Evolutionary conservation across 2,329 filamentous ascomycete genomes (phyloP).

Genomic region (Epichloe sibirici): DNA sequence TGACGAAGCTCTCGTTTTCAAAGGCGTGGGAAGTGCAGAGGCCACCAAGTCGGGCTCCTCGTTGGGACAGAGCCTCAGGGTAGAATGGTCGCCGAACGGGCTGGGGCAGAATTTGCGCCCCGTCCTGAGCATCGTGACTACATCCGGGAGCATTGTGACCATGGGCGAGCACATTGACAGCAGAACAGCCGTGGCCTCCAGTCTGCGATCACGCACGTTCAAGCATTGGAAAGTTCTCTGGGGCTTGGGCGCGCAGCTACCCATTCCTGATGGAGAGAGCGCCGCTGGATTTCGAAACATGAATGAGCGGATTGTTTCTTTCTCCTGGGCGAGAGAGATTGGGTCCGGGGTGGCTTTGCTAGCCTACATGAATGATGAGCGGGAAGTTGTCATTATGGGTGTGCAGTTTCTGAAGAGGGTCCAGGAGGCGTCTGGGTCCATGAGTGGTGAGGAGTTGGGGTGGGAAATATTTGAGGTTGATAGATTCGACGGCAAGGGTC

Average conservation of each 20-base stretch:
- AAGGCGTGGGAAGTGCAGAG: constrained; percentile 32
- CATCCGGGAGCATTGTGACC: constrained; percentile 35
- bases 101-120: constrained; percentile 42
- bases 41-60: constrained; percentile 36
- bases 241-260: constrained; percentile 40
- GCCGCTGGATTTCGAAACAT: constrained; percentile 20
- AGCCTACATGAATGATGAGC: constrained; percentile 38
- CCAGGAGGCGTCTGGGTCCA: constrained; percentile 8
- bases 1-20: constrained; percentile 20
- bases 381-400: constrained; percentile 38
- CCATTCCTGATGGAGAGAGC: constrained; percentile 31
- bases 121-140: constrained; percentile 37
- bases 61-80: constrained; percentile 40
- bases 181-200: constrained; percentile 15
- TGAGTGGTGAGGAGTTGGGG: constrained; percentile 17
- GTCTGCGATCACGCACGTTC: constrained; percentile 26
- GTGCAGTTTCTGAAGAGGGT: constrained; percentile 26
- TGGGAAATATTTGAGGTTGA: constrained; percentile 41
- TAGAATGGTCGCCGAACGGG: constrained; percentile 47
- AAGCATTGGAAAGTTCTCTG: constrained; percentile 42
- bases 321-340: constrained; percentile 39
- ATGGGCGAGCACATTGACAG: constrained; percentile 35
- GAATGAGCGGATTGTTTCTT: constrained; percentile 35
- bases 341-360: constrained; percentile 31
- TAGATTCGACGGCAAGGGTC: constrained; percentile 35